Evolutionary conservation across 805 yeast genomes (phyloP).

Genomic region (Maudiozyma serrabonitensis): DNA sequence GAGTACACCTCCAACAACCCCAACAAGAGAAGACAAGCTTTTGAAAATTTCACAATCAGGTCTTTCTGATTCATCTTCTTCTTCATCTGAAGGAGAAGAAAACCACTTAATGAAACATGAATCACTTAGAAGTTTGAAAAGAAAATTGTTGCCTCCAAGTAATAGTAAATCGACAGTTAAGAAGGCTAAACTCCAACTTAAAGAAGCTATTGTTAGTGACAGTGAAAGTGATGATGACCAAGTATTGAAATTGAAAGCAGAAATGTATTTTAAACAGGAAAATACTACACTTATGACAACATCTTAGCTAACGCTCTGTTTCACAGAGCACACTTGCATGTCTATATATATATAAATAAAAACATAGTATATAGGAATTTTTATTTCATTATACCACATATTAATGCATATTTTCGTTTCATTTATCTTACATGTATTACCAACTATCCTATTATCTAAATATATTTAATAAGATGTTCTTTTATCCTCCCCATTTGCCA

Average conservation of each 20-base stretch:
- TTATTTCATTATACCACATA: too few relatives aligned
- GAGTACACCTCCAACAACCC: constrained; percentile 29
- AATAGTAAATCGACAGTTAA: background rate
- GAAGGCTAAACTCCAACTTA: background rate
- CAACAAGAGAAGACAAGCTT: constrained; percentile 9
- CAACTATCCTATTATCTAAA: too few relatives aligned
- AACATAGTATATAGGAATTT: too few relatives aligned
- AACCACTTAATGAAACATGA: background rate
- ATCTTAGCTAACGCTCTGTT: background rate
- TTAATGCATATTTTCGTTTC: too few relatives aligned
- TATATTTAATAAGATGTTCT: too few relatives aligned
- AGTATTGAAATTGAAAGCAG: background rate
- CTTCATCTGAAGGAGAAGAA: background rate
- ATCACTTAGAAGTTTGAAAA: constrained; percentile 8
- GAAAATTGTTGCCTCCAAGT: constrained; percentile 7
- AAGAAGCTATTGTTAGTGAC: background rate
- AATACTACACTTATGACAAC: background rate
- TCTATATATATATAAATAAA: too few relatives aligned
- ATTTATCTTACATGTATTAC: too few relatives aligned
- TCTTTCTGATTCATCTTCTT: background rate
- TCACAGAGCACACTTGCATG: too few relatives aligned
- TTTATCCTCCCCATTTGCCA: too few relatives aligned
- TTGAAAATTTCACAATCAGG: background rate
- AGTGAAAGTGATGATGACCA: background rate
- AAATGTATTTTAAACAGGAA: background rate